Evolutionary conservation across 2,329 filamentous ascomycete genomes (phyloP).

Genomic region (Verticillium isaacii): DNA sequence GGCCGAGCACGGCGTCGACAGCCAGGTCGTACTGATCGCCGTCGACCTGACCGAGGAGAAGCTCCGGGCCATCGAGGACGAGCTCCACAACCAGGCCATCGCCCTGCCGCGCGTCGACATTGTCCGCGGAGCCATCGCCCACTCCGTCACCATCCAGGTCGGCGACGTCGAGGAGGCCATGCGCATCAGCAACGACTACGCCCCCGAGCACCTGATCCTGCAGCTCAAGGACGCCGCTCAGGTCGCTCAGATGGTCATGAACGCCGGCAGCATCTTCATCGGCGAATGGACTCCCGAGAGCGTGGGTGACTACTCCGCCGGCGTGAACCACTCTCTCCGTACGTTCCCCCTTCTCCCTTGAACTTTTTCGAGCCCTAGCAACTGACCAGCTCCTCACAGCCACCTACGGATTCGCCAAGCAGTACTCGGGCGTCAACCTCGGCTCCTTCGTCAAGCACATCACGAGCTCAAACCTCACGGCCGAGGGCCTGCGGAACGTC

Average conservation of each 20-base stretch:
- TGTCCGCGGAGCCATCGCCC: constrained; percentile 81
- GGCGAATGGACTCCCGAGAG: constrained; percentile 96
- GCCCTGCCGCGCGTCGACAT: constrained; percentile 89
- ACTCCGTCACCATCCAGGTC: constrained; percentile 84
- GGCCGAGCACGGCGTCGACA: constrained; percentile 94
- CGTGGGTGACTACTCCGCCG: constrained; percentile 95
- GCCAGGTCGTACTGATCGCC: constrained; percentile 87
- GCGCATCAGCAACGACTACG: constrained; percentile 85
- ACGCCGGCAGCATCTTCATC: constrained; percentile 94
- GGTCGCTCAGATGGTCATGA: constrained; percentile 75
- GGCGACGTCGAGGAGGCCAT: constrained; percentile 68
- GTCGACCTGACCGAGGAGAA: constrained; percentile 71
- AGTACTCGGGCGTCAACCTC: constrained; percentile 96
- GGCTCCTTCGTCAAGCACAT: constrained; percentile 98
- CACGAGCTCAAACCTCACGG: constrained; percentile 85
- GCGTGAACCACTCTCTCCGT: constrained; percentile 96
- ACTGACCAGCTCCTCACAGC: constrained; percentile 44
- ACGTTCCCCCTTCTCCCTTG: constrained; percentile 39
- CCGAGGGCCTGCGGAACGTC: constrained; percentile 79
- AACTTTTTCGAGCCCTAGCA: neutral
- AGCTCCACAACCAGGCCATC: constrained; percentile 82
- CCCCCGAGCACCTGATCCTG: constrained; percentile 92
- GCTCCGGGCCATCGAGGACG: constrained; percentile 81
- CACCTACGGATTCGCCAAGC: constrained; percentile 96
- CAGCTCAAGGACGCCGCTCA: constrained; percentile 75